These are phyloP conservation scores for Chaetomidium leptoderma DNA, from an alignment of 495 filamentous ascomycete species.

Conservation along the genomic window DNA sequence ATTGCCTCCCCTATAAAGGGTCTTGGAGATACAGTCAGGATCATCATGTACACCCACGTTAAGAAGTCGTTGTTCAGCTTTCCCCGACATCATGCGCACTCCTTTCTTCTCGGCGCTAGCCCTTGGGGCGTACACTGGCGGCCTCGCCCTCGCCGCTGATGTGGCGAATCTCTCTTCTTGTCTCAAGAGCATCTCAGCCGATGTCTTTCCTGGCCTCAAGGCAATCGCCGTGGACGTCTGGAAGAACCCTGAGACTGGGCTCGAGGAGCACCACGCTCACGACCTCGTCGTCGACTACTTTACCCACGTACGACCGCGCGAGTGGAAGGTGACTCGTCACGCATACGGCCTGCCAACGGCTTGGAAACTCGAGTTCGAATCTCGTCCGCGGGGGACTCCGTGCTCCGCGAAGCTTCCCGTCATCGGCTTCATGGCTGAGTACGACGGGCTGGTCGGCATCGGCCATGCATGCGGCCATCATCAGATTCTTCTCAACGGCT, in stretches of 20 bases:
- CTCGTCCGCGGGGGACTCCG: neutral
- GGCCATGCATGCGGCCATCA: neutral
- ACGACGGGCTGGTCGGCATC: neutral
- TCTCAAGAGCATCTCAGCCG: neutral
- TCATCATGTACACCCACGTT: no score
- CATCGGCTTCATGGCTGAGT: conserved; percentile 2
- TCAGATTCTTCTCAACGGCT: neutral
- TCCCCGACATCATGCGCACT: neutral
- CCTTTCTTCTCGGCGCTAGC: neutral
- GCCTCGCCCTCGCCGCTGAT: neutral
- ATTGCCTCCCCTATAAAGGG: no score
- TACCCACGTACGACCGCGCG: neutral
- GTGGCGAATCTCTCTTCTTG: neutral
- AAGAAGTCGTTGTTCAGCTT: neutral
- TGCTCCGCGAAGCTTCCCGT: neutral
- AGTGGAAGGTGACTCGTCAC: neutral
- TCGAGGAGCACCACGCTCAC: neutral
- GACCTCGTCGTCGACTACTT: conserved; percentile 1
- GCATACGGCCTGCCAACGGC: neutral
- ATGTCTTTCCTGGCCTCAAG: neutral
- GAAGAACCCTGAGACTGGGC: neutral
- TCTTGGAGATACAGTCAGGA: no score
- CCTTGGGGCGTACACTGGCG: neutral
- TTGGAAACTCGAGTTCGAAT: neutral
- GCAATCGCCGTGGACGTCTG: neutral